Evolutionary conservation across 2,329 filamentous ascomycete species (phyloP).

Genomic region (Emergomyces pasteurianus): DNA sequence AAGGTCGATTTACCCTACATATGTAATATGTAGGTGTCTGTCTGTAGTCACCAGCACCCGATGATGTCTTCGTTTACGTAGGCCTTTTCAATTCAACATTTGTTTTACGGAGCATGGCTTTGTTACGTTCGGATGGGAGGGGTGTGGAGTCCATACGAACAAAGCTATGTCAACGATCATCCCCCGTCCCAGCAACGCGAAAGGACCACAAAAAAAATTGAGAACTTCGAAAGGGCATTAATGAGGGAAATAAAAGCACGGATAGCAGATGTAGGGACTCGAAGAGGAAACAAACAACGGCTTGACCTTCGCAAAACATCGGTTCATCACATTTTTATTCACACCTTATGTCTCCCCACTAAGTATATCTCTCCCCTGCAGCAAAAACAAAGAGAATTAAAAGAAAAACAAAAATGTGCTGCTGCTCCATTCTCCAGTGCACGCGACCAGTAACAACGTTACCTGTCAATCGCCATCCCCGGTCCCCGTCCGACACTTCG

Average conservation of each 20-base stretch:
- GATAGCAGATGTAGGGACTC: not conserved
- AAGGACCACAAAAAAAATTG: too few relatives aligned
- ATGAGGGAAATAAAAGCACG: not conserved
- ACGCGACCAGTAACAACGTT: not conserved
- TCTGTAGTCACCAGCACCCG: not conserved
- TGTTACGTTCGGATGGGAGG: too few relatives aligned
- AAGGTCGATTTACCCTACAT: not conserved
- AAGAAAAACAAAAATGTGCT: too few relatives aligned
- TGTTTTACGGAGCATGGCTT: too few relatives aligned
- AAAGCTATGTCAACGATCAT: too few relatives aligned
- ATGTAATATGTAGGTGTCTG: not conserved
- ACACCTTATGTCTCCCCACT: not conserved
- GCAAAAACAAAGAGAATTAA: not conserved
- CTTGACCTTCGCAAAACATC: not conserved
- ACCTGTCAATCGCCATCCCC: not conserved
- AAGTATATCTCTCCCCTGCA: not conserved
- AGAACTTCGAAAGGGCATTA: not conserved
- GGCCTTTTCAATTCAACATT: too few relatives aligned
- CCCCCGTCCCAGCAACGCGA: too few relatives aligned
- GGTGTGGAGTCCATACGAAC: too few relatives aligned
- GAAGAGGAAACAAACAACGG: not conserved
- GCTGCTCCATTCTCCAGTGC: not conserved
- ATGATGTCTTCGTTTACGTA: not conserved
- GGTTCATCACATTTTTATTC: not conserved
- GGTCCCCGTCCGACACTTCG: not conserved